Conservation (phyloP, 495 filamentous ascomycete genomes). For the Daldinia loculata region DNA sequence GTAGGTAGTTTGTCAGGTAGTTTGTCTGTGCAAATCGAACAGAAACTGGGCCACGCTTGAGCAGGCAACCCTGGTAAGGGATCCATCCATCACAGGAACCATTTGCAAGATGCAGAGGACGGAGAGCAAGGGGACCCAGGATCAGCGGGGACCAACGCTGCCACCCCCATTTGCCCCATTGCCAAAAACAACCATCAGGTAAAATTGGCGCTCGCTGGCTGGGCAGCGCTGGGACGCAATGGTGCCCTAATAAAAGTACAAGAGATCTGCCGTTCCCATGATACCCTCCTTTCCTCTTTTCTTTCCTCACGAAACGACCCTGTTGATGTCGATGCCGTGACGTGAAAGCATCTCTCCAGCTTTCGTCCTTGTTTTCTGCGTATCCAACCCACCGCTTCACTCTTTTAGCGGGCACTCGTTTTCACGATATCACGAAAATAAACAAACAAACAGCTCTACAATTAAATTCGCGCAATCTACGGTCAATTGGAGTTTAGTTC, state of each 20-base stretch:
- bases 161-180: constrained; percentile 35
- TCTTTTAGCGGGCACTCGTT: constrained; percentile 96
- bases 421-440: constrained; percentile 50
- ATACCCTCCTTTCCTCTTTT: constrained; percentile 51
- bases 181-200: constrained; percentile 41
- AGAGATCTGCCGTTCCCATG: constrained; percentile 34
- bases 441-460: constrained; percentile 49
- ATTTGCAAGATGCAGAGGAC: constrained; percentile 28
- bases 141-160: constrained; percentile 35
- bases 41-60: constrained; percentile 9
- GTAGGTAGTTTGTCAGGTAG: background rate
- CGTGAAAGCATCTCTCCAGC: constrained; percentile 62
- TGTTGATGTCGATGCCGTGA: constrained; percentile 59
- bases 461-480: constrained; percentile 30
- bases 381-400: constrained; percentile 86
- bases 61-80: constrained; percentile 22
- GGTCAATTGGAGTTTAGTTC: constrained; percentile 28
- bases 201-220: constrained; percentile 40
- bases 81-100: constrained; percentile 38
- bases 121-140: constrained; percentile 29
- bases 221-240: constrained; percentile 36
- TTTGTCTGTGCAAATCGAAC: constrained; percentile 27
- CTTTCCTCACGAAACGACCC: constrained; percentile 53
- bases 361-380: constrained; percentile 57
- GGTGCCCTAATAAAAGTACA: constrained; percentile 48